These are phyloP conservation scores for Musa troglodytarum DNA, from an alignment of 176 grass and related monocot species.

Conservation along the genomic window DNA sequence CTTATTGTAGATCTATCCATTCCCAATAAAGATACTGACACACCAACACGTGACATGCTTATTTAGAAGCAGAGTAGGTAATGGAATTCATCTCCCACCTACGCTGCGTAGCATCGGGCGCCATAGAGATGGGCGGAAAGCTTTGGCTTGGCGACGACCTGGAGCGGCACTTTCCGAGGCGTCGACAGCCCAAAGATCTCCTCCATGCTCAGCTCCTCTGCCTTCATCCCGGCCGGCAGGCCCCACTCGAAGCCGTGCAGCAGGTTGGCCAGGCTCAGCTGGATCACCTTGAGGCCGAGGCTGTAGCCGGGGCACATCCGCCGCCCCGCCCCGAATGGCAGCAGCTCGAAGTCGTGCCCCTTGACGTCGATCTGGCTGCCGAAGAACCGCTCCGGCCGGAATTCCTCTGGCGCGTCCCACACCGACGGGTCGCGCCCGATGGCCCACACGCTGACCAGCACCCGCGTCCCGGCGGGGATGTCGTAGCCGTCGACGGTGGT, in stretches of 20 bases:
- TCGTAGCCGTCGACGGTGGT: conserved; percentile 38
- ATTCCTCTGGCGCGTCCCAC: conserved; percentile 47
- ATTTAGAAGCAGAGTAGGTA: no score
- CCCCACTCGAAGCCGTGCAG: conserved; percentile 47
- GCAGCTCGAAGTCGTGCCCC: conserved; percentile 46
- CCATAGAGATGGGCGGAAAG: background rate
- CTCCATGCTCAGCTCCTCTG: conserved; percentile 11
- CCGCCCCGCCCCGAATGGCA: conserved; percentile 52
- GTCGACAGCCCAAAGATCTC: conserved; percentile 19
- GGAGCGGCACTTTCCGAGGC: background rate
- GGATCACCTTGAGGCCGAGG: conserved; percentile 49
- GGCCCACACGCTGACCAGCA: conserved; percentile 55
- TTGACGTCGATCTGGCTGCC: conserved; percentile 31
- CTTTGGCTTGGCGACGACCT: background rate
- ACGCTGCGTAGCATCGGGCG: no score
- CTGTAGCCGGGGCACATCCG: conserved; percentile 47
- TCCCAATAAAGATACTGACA: no score
- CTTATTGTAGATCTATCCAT: no score
- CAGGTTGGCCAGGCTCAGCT: conserved; percentile 34
- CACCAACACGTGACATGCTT: no score
- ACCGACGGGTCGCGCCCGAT: conserved; percentile 43
- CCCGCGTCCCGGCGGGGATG: conserved; percentile 35
- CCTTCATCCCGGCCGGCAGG: conserved; percentile 28
- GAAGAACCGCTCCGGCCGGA: conserved; percentile 34
- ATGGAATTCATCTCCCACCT: no score